These are phyloP conservation scores for Salix caprea DNA, from an alignment of 345 rosid genomes.

Conservation along the genomic window DNA sequence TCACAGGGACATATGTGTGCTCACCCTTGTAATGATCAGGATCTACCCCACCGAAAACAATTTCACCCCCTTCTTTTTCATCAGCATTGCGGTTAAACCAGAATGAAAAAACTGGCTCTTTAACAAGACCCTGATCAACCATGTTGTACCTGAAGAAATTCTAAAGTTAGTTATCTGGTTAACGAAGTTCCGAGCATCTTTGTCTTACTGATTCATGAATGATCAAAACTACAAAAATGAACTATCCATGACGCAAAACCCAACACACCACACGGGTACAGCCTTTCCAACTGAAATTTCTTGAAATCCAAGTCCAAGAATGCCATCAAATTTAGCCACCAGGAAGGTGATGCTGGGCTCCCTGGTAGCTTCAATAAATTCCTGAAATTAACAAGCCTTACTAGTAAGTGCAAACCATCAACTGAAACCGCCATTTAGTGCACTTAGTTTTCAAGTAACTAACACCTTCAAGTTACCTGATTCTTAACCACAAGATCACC, in stretches of 20 bases:
- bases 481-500: conserved; percentile 69
- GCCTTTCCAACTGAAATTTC: conserved; percentile 88
- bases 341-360: conserved; percentile 80
- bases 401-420: conserved; percentile 1
- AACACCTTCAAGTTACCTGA: conserved; percentile 42
- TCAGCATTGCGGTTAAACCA: conserved; percentile 80
- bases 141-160: conserved; percentile 70
- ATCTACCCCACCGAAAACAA: conserved; percentile 87
- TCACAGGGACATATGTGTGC: conserved; percentile 86
- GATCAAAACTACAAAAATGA: background rate
- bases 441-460: background rate
- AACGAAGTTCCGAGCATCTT: conserved; percentile 3
- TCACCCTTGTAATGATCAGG: conserved; percentile 71
- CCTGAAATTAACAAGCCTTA: conserved; percentile 34
- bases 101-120: conserved; percentile 80
- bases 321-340: conserved; percentile 90
- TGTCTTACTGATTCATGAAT: background rate
- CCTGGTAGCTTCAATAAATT: conserved; percentile 82
- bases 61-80: conserved; percentile 79
- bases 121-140: conserved; percentile 68
- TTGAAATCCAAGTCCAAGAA: conserved; percentile 87
- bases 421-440: background rate
- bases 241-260: background rate
- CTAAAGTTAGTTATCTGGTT: conserved; percentile 1
- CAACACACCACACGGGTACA: conserved; percentile 67